Conservation (phyloP, 2,329 filamentous ascomycete species). For the Penicillium crustosum region DNA sequence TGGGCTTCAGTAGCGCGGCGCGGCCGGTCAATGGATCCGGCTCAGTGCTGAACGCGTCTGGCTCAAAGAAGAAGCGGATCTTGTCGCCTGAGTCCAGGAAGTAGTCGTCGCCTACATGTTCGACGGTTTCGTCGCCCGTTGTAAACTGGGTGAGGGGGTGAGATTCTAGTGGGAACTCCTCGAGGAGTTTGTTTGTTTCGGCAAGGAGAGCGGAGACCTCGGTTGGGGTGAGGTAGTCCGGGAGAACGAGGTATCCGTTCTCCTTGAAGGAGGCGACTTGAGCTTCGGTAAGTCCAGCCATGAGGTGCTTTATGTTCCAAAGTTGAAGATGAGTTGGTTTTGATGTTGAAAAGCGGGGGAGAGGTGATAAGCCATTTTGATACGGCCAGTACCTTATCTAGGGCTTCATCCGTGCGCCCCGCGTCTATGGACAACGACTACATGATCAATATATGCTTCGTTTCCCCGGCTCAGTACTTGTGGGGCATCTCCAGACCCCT, state of each 20-base stretch:
- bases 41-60: conserved; percentile 69
- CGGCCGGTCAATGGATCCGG: conserved; percentile 45
- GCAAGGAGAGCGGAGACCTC: conserved; percentile 68
- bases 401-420: background rate
- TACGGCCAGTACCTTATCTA: conserved; percentile 12
- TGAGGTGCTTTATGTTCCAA: conserved; percentile 3
- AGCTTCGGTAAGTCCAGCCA: conserved; percentile 63
- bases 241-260: conserved; percentile 89
- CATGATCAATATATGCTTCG: background rate
- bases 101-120: conserved; percentile 94
- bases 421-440: background rate
- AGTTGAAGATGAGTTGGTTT: conserved; percentile 1
- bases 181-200: conserved; percentile 73
- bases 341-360: conserved; percentile 21
- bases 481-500: conserved; percentile 1
- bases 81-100: conserved; percentile 89
- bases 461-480: background rate
- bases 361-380: conserved; percentile 22
- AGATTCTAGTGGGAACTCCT: conserved; percentile 71
- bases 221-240: conserved; percentile 66
- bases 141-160: conserved; percentile 95
- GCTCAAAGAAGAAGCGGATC: conserved; percentile 94
- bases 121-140: conserved; percentile 66
- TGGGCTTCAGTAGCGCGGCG: conserved; percentile 71
- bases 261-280: conserved; percentile 72